These are phyloP conservation scores for Westerdykella sp. DNA, from an alignment of 2,329 filamentous ascomycete genomes.

Conservation along the genomic window DNA sequence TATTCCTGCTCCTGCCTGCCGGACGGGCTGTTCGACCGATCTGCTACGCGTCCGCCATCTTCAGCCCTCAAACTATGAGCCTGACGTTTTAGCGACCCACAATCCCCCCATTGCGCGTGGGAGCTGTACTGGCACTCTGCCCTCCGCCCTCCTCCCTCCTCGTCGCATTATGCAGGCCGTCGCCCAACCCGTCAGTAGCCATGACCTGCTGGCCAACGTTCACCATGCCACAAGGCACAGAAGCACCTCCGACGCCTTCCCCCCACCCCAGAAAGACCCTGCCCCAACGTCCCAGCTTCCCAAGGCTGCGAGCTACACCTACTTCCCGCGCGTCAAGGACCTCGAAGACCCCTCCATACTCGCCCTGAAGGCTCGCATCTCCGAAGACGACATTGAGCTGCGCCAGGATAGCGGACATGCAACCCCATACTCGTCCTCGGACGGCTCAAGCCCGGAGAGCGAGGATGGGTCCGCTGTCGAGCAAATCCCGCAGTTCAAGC, in stretches of 20 bases:
- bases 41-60: conserved; percentile 1
- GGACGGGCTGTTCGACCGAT: neutral
- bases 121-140: too few relatives aligned
- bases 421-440: conserved; percentile 37
- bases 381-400: conserved; percentile 28
- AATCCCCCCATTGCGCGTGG: too few relatives aligned
- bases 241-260: conserved; percentile 28
- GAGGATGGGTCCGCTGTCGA: conserved; percentile 27
- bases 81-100: neutral
- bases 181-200: conserved; percentile 24
- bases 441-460: conserved; percentile 41
- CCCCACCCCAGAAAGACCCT: conserved; percentile 10
- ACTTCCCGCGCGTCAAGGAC: conserved; percentile 36
- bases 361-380: conserved; percentile 24
- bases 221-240: conserved; percentile 23
- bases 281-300: conserved; percentile 19
- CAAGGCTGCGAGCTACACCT: conserved; percentile 38
- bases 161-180: conserved; percentile 29
- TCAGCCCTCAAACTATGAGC: conserved; percentile 4
- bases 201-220: conserved; percentile 26
- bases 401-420: conserved; percentile 24
- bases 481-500: conserved; percentile 21
- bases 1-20: neutral
- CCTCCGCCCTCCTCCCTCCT: neutral
- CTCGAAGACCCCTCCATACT: conserved; percentile 25